phyloP scores from a whole-genome alignment of 2,329 filamentous ascomycete species.

The Aspergillus melleus region DNA sequence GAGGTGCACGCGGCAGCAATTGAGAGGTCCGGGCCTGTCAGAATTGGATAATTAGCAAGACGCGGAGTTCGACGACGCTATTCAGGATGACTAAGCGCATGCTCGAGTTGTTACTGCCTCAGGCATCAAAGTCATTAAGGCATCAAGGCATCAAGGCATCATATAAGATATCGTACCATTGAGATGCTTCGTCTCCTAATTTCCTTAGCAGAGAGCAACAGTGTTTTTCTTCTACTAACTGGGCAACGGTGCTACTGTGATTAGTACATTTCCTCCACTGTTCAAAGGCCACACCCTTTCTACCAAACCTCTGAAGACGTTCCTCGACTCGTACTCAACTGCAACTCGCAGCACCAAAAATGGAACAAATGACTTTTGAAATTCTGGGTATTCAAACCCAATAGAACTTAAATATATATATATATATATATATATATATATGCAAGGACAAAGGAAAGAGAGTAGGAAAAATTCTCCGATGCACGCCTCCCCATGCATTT shows the following conservation, averaged over 20 bases:
- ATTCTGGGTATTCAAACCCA: neutral
- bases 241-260: too few species aligned
- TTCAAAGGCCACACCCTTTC: neutral
- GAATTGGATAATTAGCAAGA: slow-evolving; percentile 9
- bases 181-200: too few species aligned
- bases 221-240: too few species aligned
- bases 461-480: slow-evolving; percentile 10
- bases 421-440: too few species aligned
- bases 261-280: neutral
- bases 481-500: slow-evolving; percentile 27
- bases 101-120: neutral
- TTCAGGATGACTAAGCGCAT: slow-evolving; percentile 24
- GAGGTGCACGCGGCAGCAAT: slow-evolving; percentile 24
- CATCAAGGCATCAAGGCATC: neutral
- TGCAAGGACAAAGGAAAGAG: neutral
- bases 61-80: slow-evolving; percentile 4
- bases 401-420: neutral
- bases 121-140: neutral
- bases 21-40: slow-evolving; percentile 13
- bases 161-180: too few species aligned
- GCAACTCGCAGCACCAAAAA: neutral
- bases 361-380: neutral
- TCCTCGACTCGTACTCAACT: too few species aligned
- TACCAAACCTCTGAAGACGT: neutral
- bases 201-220: too few species aligned